Evolutionary conservation across 2,329 filamentous ascomycete genomes (phyloP), one percentile per base, ranked within the genome.

Genomic region (Neonectria neomacrospora): DNA sequence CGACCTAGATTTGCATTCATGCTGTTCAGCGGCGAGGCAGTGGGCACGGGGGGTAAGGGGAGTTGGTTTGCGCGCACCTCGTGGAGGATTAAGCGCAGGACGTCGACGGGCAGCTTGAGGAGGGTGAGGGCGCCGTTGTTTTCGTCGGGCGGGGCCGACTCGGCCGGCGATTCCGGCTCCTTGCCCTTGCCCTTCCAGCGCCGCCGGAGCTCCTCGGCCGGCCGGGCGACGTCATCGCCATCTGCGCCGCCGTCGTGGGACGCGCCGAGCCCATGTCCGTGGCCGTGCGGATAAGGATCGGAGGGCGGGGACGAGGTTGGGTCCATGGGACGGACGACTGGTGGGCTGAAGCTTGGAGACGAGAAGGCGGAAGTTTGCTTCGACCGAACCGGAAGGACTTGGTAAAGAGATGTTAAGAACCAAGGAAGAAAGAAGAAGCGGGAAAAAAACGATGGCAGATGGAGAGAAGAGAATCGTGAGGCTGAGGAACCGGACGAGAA

Each of bases 71-170:
- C 26, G 32, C 56, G 42, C 41, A 66, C 64, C 61, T 66, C 64
- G 6, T 66, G 51, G 53, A 66, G 50, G 20, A 66, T 61, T 42
- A 66, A 23, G 42, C 64, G 55, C 20, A 66, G 50, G 30, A 66
- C 58, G 39, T 66, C 61, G n/a, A 64, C 53, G 54, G 61, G 64
- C 47, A 66, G 50, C 45, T 58, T 60, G 52, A 61, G 54, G 8
- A 66, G 54, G 12, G 52, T 64, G 30, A 66, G 61, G 14, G 64
- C 50, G 11, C 41, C 57, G n/a, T 23, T n/a, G 18, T 63, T n/a
- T n/a, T n/a, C 56, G 3, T 48, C 34, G 20, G 20, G 9, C 18
- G 50, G 45, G 5, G 22, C 11, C 11, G 4, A 18, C 8, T 18
- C 47, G 48, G 32, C 7, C 37, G 51, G 34, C 11, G 34, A 11